Base-by-base conservation (phyloP, 2,329 filamentous ascomycete genomes). In the Fonsecaea nubica region DNA sequence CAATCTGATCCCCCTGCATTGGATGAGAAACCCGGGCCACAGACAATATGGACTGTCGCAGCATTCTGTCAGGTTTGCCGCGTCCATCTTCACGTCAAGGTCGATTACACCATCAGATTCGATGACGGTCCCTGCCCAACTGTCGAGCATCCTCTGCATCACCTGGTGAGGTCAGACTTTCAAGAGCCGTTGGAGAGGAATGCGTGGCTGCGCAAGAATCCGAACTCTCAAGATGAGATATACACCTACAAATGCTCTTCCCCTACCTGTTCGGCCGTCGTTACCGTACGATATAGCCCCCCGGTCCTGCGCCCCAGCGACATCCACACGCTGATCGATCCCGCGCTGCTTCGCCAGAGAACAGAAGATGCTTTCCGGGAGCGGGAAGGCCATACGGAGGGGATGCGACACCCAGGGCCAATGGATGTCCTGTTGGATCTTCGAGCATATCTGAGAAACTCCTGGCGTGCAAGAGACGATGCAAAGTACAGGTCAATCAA, bases 21-120 rank as follows among this genome's bases (percentile, higher is more conserved):
- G 52, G 78, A 78, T 18, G 75, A 78, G 58, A 75, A 74, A 65
- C 77, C 77, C 54, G 73, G 63, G 18, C 75, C 78, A 10, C 81
- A 83, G 63, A 81, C 82, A 2, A 74, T 81, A 55, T 87, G 85
- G 74, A 86, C 83, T 70, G 80, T 89, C 33, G 84, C 88, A 15
- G 82, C 87, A 3, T 83, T 87, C 70, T 92, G 89, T 76, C 77
- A 81, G 63, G 81, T 80, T 66, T 92, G 89, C 74, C 84, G 86
- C 59, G 82, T 83, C 73, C 89, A 91, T 76, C 78, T 90, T 52
- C 83, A 87, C 70, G 74, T 91, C 25, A 78, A 79, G 10, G 81
- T 89, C 38, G 82, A 84, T 66, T 86, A 85, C 70, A 79, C 78
- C 12, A 75, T 79, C n/a, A 75, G 74, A 55, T 76, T 76, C 36